Evolutionary conservation across 352 stramenopile species (phyloP).

Genomic region (Phytophthora quininea): DNA sequence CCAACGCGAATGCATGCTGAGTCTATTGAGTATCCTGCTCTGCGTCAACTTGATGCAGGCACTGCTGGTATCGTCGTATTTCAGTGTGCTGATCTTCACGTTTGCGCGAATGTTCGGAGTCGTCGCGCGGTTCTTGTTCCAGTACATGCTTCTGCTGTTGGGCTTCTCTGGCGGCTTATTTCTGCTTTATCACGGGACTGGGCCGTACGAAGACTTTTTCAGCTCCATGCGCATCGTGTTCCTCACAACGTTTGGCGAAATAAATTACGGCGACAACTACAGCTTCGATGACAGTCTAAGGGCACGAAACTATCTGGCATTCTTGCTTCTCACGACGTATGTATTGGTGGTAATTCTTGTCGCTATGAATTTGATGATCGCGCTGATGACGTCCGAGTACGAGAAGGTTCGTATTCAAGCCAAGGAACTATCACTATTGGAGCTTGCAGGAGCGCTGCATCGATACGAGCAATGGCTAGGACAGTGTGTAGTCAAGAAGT

Average conservation of each 20-base stretch:
- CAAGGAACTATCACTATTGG: constrained; percentile 54
- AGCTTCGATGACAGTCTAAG: constrained; percentile 41
- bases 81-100: constrained; percentile 70
- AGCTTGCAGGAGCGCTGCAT: constrained; percentile 52
- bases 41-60: constrained; percentile 64
- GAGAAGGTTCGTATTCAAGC: constrained; percentile 57
- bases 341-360: constrained; percentile 65
- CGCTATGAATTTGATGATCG: constrained; percentile 58
- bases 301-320: constrained; percentile 46
- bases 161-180: constrained; percentile 56
- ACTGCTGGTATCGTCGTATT: constrained; percentile 60
- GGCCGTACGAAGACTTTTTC: constrained; percentile 50
- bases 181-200: constrained; percentile 49
- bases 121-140: constrained; percentile 55
- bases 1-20: constrained; percentile 53
- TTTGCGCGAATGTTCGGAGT: constrained; percentile 68
- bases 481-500: constrained; percentile 32
- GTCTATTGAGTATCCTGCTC: constrained; percentile 55
- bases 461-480: constrained; percentile 66
- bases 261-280: constrained; percentile 67
- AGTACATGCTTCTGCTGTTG: constrained; percentile 57
- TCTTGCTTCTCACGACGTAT: constrained; percentile 54
- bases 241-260: constrained; percentile 59
- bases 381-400: constrained; percentile 69
- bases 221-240: constrained; percentile 61